Evolutionary conservation across 2,329 filamentous ascomycete genomes (phyloP).

Genomic region (Rasamsonia emersonii): DNA sequence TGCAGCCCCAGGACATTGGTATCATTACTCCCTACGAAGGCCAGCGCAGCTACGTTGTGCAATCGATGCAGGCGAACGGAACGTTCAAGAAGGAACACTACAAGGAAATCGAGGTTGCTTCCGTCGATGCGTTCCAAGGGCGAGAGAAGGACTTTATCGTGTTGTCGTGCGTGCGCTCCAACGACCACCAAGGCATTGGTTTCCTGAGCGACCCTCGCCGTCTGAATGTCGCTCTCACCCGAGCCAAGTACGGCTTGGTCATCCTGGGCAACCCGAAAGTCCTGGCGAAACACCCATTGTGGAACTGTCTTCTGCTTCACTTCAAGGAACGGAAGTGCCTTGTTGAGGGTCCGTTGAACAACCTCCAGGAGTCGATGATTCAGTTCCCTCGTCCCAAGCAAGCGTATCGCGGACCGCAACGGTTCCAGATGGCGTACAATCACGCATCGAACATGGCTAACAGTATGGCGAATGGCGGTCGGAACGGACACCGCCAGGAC

Average conservation of each 20-base stretch:
- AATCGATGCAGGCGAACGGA: conserved; percentile 97
- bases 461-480: conserved; percentile 43
- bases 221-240: conserved; percentile 92
- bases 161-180: conserved; percentile 92
- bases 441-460: conserved; percentile 53
- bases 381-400: conserved; percentile 94
- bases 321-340: conserved; percentile 97
- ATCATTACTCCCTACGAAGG: conserved; percentile 99
- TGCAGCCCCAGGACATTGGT: conserved; percentile 87
- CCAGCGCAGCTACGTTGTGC: conserved; percentile 95
- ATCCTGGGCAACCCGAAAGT: conserved; percentile 98
- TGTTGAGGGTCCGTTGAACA: conserved; percentile 89
- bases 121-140: conserved; percentile 96
- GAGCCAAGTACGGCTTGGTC: conserved; percentile 92
- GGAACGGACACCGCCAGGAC: conserved; percentile 42
- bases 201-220: conserved; percentile 96
- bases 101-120: conserved; percentile 97
- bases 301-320: conserved; percentile 89
- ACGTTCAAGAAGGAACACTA: conserved; percentile 98
- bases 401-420: conserved; percentile 79
- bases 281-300: conserved; percentile 91
- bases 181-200: conserved; percentile 97
- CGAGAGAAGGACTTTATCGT: conserved; percentile 99
- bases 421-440: conserved; percentile 72
- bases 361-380: conserved; percentile 88